Evolutionary conservation across 1,284 basidiomycete species (phyloP), one percentile per base, ranked within the genome.

Genomic region (Sporisorium exsertum): DNA sequence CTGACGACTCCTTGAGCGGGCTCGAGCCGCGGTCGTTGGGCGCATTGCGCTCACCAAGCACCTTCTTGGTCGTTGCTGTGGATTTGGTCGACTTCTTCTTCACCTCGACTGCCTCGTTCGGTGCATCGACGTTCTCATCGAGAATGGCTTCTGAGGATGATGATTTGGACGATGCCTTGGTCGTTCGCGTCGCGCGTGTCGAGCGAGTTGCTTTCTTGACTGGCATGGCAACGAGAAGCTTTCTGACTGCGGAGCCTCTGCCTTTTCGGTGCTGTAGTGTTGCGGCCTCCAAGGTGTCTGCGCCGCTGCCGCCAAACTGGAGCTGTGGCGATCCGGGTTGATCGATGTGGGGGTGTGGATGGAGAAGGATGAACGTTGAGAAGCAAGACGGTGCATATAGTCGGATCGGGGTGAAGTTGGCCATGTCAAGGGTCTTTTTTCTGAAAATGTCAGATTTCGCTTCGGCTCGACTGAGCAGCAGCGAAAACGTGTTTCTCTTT

Each of bases 31-130:
- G 20, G 29, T 32, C 58, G 46, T 61, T 64, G 29, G 58, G 50
- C 32, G 64, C 66, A 43, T 64, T 65, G 33, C 59, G 67, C 40
- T 75, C 72, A 29, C 67, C 67, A 3, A 75, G 60, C 35, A 75
- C 64, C 40, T 66, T 70, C 33, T 59, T 70, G 16, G 62, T 9
- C 15, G 47, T 18, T 29, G 58, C 16, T 35, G 47, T 10, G 4
- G 56, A 29, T 16, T 63, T 68, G 37, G 60, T 9, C 3, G 57
- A 24, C 32, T 67, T 72, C 16, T 50, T 60, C 37, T 61, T 67
- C 33, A 18, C 26, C 2, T 53, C 58, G 10, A 18, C 9, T 16
- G 40, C 26, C 7, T 47, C 56, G 15, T 18, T 27, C 0, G 43
- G 22, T 15, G 40, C 33, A 18, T 64, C 47, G 7, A 52, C n/a